A percentile compares a stretch with the other conserved stretches of the same genome.
Evolutionary conservation across 208 protist species (phyloP).

Genomic region (Strigomonas oncopelti): DNA sequence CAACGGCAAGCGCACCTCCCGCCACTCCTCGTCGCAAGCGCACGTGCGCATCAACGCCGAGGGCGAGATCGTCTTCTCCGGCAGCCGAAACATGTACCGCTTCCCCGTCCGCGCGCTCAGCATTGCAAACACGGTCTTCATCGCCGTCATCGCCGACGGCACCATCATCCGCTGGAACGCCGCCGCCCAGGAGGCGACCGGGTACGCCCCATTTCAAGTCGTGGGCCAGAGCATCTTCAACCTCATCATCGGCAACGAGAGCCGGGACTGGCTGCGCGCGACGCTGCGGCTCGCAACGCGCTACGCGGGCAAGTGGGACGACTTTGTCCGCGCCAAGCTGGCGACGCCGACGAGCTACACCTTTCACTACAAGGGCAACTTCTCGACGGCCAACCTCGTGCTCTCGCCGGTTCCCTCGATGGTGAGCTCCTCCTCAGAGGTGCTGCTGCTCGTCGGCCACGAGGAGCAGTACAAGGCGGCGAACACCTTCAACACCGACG

Average conservation of each 20-base stretch:
- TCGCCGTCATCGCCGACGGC: conserved; percentile 75
- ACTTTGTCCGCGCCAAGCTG: conserved; percentile 46
- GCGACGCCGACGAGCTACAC: conserved; percentile 45
- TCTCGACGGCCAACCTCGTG: conserved; percentile 59
- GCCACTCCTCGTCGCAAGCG: conserved; percentile 13
- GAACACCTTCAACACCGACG: conserved; percentile 70
- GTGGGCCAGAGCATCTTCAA: conserved; percentile 75
- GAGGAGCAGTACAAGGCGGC: conserved; percentile 65
- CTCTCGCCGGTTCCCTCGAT: conserved; percentile 75
- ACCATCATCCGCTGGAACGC: conserved; percentile 87
- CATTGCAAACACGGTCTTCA: conserved; percentile 48
- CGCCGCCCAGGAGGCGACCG: conserved; percentile 50
- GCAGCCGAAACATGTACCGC: conserved; percentile 75
- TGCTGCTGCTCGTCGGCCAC: conserved; percentile 75
- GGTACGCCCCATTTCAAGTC: conserved; percentile 50
- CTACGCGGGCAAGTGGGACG: conserved; percentile 67
- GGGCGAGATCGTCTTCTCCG: conserved; percentile 80
- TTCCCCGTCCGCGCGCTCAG: conserved; percentile 60
- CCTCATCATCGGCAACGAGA: conserved; percentile 45
- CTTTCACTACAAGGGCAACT: conserved; percentile 62
- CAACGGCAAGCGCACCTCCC: conserved; percentile 17
- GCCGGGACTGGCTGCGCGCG: conserved; percentile 38
- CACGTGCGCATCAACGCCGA: conserved; percentile 36
- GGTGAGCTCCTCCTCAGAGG: conserved; percentile 41
- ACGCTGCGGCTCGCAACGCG: conserved; percentile 34